Percentiles rank a stretch among this genome's conserved stretches.
These are phyloP conservation scores for Apiotrichum siamense DNA, from an alignment of 1,284 basidiomycete species.

Conservation along the genomic window DNA sequence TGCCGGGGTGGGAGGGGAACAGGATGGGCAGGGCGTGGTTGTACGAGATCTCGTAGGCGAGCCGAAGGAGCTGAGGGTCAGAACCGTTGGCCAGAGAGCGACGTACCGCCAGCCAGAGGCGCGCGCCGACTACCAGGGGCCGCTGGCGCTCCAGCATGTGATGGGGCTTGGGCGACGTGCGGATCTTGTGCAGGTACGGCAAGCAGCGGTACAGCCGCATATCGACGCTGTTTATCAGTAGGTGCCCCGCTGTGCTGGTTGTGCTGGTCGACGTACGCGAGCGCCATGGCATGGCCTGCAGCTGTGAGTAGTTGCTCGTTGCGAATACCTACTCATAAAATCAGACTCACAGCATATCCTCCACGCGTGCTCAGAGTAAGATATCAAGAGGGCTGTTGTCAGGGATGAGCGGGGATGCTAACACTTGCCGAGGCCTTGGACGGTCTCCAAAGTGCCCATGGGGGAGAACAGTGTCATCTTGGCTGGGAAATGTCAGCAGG, in stretches of 20 bases:
- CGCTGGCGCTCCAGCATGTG: conserved; percentile 14
- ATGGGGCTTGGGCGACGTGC: conserved; percentile 12
- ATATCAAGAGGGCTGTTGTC: conserved; percentile 6
- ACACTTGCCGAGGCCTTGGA: conserved; percentile 31
- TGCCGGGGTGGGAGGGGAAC: conserved; percentile 11
- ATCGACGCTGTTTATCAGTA: no score
- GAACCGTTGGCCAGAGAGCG: neutral
- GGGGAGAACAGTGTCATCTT: conserved; percentile 29
- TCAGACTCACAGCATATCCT: conserved; percentile 27
- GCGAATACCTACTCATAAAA: no score
- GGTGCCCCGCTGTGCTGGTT: no score
- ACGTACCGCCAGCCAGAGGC: conserved; percentile 24
- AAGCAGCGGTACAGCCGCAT: conserved; percentile 31
- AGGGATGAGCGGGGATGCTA: no score
- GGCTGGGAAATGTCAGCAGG: no score
- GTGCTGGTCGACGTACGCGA: no score
- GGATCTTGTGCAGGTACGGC: conserved; percentile 22
- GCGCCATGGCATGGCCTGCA: conserved; percentile 28
- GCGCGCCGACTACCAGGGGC: conserved; percentile 19
- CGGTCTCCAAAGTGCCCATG: conserved; percentile 20
- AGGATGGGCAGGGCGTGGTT: conserved; percentile 26
- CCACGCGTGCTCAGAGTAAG: conserved; percentile 23
- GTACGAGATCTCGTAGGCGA: conserved; percentile 24
- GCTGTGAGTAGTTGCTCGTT: no score
- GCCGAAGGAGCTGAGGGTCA: conserved; percentile 4